phyloP scores from a whole-genome alignment of 305 asterid species.

The Petunia hybrid region DNA sequence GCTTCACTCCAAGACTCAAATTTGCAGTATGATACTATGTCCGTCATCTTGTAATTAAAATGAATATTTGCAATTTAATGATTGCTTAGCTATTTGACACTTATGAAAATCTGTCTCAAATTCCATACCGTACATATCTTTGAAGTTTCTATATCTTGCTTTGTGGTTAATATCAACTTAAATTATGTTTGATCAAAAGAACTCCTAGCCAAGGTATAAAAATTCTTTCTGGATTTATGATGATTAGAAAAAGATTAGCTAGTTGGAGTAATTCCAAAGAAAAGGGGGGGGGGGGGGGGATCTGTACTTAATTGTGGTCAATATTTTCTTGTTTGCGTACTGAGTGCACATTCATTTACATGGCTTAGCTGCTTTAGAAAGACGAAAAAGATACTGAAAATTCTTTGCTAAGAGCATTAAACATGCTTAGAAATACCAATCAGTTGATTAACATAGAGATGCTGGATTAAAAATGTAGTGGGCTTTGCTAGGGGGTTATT shows the following conservation, averaged over 20 bases:
- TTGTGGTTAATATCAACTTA: neutral
- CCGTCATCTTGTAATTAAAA: neutral
- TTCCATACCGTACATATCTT: neutral
- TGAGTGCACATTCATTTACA: neutral
- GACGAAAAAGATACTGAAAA: neutral
- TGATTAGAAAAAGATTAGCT: neutral
- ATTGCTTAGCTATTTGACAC: constrained; percentile 7
- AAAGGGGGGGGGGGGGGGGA: neutral
- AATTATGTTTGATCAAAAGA: neutral
- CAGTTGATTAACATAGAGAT: constrained; percentile 15
- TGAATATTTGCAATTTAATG: neutral
- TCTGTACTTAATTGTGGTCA: neutral
- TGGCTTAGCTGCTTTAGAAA: constrained; percentile 5
- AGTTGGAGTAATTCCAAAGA: neutral
- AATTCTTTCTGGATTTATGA: neutral
- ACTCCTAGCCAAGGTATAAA: neutral
- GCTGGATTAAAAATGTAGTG: constrained; percentile 8
- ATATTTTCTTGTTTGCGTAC: neutral
- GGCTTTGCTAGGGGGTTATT: neutral
- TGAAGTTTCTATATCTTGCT: neutral
- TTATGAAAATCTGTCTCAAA: neutral
- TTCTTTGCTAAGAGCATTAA: neutral
- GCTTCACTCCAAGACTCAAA: constrained; percentile 77
- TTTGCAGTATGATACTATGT: constrained; percentile 64
- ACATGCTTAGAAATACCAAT: neutral